Percentiles rank a stretch among this genome's conserved stretches.
Conservation (phyloP, 164 flowering plant genomes). For the Nymphaea thermarum region DNA sequence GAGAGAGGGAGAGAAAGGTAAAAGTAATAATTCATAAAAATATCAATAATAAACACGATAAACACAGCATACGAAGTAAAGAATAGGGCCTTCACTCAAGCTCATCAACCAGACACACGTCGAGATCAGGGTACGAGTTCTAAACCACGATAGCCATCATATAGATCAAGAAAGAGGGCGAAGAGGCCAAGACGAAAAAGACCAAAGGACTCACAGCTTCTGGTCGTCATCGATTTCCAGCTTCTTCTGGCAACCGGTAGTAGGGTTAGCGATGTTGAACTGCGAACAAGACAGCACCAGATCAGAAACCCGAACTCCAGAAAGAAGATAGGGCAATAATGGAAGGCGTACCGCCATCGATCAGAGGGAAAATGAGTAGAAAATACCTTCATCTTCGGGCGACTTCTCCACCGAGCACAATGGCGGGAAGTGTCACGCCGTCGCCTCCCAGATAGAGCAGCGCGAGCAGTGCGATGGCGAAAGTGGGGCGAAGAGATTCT, state of each 20-base stretch:
- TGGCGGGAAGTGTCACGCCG: not conserved
- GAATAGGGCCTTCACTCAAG: too few relatives aligned
- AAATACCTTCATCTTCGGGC: not conserved
- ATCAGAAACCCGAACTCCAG: not conserved
- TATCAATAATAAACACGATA: too few relatives aligned
- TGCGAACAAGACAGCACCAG: not conserved
- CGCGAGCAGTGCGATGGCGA: not conserved
- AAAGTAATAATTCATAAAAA: not conserved
- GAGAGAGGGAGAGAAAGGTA: too few relatives aligned
- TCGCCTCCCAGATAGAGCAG: not conserved
- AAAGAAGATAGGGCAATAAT: not conserved
- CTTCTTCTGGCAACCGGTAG: slow-evolving; percentile 10
- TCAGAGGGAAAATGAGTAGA: not conserved
- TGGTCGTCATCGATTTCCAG: slow-evolving; percentile 14
- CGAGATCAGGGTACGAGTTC: not conserved
- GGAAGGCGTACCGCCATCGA: not conserved
- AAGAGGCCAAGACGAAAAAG: not conserved
- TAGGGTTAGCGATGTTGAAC: slow-evolving; percentile 12
- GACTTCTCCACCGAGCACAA: not conserved
- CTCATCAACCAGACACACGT: too few relatives aligned
- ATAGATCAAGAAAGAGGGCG: too few relatives aligned
- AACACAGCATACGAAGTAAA: too few relatives aligned
- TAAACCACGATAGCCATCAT: not conserved
- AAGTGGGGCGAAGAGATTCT: not conserved
- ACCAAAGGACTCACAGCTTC: slow-evolving; percentile 2